Conservation (phyloP, 176 grass and related monocot species). For the Rhipidocladum racemiflorum region DNA sequence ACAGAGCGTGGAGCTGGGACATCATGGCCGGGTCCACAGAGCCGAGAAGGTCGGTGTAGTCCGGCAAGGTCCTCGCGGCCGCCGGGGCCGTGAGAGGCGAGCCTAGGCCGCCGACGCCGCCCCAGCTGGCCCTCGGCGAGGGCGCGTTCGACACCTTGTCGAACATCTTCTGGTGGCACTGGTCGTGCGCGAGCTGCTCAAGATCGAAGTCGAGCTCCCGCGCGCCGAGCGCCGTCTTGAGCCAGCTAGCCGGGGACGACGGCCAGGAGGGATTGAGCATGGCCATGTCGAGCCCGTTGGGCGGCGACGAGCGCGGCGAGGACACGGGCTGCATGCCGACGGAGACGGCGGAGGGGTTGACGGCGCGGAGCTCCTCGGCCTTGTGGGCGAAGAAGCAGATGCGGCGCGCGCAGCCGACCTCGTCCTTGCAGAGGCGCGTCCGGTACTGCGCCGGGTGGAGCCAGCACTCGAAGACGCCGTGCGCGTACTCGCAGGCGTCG, state of each 20-base stretch:
- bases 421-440: slow-evolving; percentile 76
- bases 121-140: slow-evolving; percentile 72
- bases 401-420: slow-evolving; percentile 60
- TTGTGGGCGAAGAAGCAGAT: slow-evolving; percentile 95
- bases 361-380: slow-evolving; percentile 73
- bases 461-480: slow-evolving; percentile 92
- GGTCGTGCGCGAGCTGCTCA: slow-evolving; percentile 68
- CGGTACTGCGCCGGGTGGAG: slow-evolving; percentile 91
- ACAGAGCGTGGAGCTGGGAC: slow-evolving; percentile 62
- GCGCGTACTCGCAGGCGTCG: slow-evolving; percentile 82
- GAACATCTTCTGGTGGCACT: slow-evolving; percentile 86
- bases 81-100: slow-evolving; percentile 22
- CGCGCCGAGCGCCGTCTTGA: slow-evolving; percentile 61
- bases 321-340: slow-evolving; percentile 57
- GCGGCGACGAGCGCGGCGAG: slow-evolving; percentile 41
- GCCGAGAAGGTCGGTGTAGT: slow-evolving; percentile 54
- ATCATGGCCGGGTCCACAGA: slow-evolving; percentile 60
- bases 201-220: slow-evolving; percentile 72
- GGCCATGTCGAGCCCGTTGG: slow-evolving; percentile 54
- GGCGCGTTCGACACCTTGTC: slow-evolving; percentile 58
- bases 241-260: slow-evolving; percentile 46
- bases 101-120: slow-evolving; percentile 31
- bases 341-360: slow-evolving; percentile 67
- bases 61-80: slow-evolving; percentile 29
- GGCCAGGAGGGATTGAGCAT: slow-evolving; percentile 55